These are phyloP conservation scores for Solanum pinnatisectum DNA, from an alignment of 257 asterid species.

Conservation along the genomic window DNA sequence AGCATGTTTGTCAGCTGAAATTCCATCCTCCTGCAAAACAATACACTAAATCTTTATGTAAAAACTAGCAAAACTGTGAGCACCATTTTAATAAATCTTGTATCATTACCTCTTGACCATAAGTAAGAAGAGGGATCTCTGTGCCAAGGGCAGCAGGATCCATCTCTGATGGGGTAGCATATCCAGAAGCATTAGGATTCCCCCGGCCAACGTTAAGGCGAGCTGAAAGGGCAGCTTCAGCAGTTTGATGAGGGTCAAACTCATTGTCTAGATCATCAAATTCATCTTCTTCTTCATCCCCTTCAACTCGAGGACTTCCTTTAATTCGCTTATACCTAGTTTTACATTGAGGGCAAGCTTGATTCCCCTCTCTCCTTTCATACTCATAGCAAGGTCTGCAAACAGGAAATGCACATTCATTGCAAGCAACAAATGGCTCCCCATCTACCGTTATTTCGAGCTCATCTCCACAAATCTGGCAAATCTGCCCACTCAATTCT, in stretches of 20 bases:
- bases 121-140: constrained; percentile 89
- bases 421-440: constrained; percentile 70
- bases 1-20: constrained; percentile 94
- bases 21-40: constrained; percentile 70
- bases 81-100: constrained; percentile 1
- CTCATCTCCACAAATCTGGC: constrained; percentile 80
- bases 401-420: constrained; percentile 76
- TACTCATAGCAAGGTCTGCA: constrained; percentile 88
- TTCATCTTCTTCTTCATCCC: constrained; percentile 96
- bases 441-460: constrained; percentile 44
- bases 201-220: constrained; percentile 48
- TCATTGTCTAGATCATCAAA: constrained; percentile 92
- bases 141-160: constrained; percentile 56
- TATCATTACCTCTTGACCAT: constrained; percentile 77
- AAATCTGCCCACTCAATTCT: constrained; percentile 53
- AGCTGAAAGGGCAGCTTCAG: constrained; percentile 43
- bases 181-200: constrained; percentile 33
- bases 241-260: constrained; percentile 48
- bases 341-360: constrained; percentile 97
- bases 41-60: not conserved
- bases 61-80: not conserved
- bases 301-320: constrained; percentile 95
- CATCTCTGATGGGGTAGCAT: constrained; percentile 47
- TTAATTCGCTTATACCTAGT: constrained; percentile 87
- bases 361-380: constrained; percentile 93